phyloP scores from a whole-genome alignment of 2,329 filamentous ascomycete genomes.

The Biscogniauxia sp. region DNA sequence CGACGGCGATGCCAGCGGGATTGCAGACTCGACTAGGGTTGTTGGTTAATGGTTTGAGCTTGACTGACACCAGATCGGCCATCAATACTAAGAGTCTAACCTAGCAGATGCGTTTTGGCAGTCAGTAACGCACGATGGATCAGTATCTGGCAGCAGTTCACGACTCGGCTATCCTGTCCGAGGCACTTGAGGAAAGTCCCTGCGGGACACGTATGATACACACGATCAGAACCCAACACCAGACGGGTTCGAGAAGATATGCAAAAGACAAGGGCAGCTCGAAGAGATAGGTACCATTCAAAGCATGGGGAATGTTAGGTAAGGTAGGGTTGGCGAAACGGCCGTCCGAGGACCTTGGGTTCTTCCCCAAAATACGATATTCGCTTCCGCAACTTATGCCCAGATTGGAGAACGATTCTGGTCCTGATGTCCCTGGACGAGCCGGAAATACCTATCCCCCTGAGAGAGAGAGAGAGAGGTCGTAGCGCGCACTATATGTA shows the following conservation, averaged over 20 bases:
- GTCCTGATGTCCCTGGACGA: conserved; percentile 38
- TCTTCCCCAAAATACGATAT: conserved; percentile 45
- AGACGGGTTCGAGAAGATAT: conserved; percentile 42
- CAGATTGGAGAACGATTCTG: conserved; percentile 42
- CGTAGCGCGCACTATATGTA: conserved; percentile 45
- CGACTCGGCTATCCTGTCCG: conserved; percentile 45
- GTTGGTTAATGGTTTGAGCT: neutral
- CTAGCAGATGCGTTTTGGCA: conserved; percentile 1
- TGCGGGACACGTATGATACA: conserved; percentile 44
- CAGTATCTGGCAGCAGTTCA: conserved; percentile 39
- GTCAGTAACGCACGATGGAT: conserved; percentile 14
- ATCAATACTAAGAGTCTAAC: conserved; percentile 14
- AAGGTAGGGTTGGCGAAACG: conserved; percentile 41
- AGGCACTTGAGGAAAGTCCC: conserved; percentile 41
- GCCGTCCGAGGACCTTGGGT: conserved; percentile 43
- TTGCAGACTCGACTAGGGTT: conserved; percentile 1
- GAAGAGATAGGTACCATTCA: conserved; percentile 40
- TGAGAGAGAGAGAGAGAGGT: conserved; percentile 37
- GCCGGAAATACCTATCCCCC: conserved; percentile 41
- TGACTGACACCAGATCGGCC: conserved; percentile 16
- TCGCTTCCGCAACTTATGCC: conserved; percentile 48
- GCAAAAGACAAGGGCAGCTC: conserved; percentile 40
- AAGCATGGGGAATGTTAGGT: conserved; percentile 46
- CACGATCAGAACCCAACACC: conserved; percentile 44
- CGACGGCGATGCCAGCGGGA: neutral